Evolutionary conservation across 345 rosid genomes (phyloP).

Genomic region (Syzygium oleosum): DNA sequence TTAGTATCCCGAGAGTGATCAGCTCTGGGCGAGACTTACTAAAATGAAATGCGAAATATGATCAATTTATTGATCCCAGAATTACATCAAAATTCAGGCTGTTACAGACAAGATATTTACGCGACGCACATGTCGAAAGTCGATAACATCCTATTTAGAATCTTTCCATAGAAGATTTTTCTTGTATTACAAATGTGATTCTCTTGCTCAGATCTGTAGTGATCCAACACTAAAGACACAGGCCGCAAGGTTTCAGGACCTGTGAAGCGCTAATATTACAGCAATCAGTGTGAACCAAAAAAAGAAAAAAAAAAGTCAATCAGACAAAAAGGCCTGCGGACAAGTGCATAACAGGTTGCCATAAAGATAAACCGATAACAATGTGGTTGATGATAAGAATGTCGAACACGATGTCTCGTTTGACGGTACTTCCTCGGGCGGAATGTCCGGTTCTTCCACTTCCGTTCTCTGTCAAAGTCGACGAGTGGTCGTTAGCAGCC

Average conservation of each 20-base stretch:
- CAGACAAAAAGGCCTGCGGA: neutral
- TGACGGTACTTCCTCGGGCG: neutral
- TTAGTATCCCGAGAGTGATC: too few relatives aligned
- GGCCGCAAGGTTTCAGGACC: neutral
- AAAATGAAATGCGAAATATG: too few relatives aligned
- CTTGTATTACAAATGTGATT: neutral
- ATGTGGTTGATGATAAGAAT: neutral
- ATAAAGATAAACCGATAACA: neutral
- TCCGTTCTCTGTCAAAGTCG: neutral
- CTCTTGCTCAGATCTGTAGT: neutral
- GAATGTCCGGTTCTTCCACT: neutral
- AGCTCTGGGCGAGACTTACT: too few relatives aligned
- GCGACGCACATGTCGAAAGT: neutral
- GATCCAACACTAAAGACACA: too few relatives aligned
- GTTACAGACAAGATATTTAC: too few relatives aligned
- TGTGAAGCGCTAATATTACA: neutral
- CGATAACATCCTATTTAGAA: neutral
- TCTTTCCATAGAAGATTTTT: neutral
- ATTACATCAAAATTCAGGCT: too few relatives aligned
- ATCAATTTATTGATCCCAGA: too few relatives aligned
- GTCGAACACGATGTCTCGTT: accelerated
- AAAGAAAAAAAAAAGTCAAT: neutral
- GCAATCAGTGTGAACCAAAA: neutral
- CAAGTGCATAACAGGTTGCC: neutral
- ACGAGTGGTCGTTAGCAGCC: accelerated